Base-by-base conservation (phyloP, 2,329 filamentous ascomycete species). In the Fusarium sp. region DNA sequence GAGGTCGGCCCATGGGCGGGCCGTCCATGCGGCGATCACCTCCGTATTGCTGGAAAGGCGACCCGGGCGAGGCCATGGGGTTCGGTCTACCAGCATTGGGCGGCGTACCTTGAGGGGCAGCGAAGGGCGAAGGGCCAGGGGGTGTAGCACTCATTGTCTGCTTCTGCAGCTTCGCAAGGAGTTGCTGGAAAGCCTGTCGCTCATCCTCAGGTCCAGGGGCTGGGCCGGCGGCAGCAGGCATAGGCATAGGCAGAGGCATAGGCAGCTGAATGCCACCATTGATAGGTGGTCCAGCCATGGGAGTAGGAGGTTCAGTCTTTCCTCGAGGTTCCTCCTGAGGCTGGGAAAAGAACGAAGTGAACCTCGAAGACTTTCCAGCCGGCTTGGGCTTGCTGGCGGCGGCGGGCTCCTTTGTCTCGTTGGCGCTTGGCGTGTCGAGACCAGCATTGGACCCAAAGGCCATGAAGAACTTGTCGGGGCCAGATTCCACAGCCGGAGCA, bases 111-210 rank as follows among this genome's bases (percentile, higher is more conserved):
- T 81, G 77, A 42, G 82, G 82, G 11, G 80, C 79, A 18, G 82
- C 78, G 64, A 82, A 86, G 3, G 80, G 77, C 3, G 83, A 82
- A 6, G 77, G 76, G 1, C 78, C 78, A 9, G 83, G 81, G 11
- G 84, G 83, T 27, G 85, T 83, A 51, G 81, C 80, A 46, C 78
- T 81, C 68, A 79, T 71, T 2, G 81, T 85, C 64, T 88, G 86
- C 62, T 83, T 83, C 65, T 93, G 90, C 40, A 97, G 86, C 85
- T 97, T 96, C 72, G 91, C 87, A 34, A 97, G 83, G 49, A 97
- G 87, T 46, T 90, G 87, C 70, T 93, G 88, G 79, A 97, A 97
- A 1, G 93, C 94, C 77, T 93, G 91, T 78, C 93, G 93, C 75
- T 97, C 94, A 57, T 89, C 87, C 67, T 89, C 88, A 6, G 83